phyloP scores from a whole-genome alignment of 257 asterid genomes.

The Jaltomata sinuosa region DNA sequence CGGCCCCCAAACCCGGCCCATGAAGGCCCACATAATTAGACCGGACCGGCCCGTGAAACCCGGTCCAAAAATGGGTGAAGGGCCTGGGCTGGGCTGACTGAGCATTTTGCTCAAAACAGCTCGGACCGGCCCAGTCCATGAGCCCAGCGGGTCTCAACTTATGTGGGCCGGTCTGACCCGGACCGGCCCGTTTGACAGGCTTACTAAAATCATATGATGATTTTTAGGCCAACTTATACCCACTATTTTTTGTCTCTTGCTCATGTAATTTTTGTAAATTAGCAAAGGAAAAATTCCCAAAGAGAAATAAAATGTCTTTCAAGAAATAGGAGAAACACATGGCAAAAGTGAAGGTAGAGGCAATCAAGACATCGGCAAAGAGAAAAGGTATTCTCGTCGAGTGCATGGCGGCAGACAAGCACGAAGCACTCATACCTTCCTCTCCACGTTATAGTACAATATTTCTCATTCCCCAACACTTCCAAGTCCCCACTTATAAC shows the following conservation, averaged over 20 bases:
- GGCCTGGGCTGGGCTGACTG: too few relatives aligned
- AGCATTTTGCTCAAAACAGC: too few relatives aligned
- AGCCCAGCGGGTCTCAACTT: too few relatives aligned
- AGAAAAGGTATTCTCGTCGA: conserved; percentile 28
- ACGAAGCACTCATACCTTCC: conserved; percentile 68
- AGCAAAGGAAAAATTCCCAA: background rate
- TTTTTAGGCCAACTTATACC: background rate
- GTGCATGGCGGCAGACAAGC: conserved; percentile 76
- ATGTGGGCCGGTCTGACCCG: too few relatives aligned
- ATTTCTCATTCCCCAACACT: conserved; percentile 25
- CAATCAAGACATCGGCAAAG: background rate
- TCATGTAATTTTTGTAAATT: background rate
- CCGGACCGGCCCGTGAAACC: too few relatives aligned
- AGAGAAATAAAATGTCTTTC: background rate
- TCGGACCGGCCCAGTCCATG: too few relatives aligned
- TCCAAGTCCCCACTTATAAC: background rate
- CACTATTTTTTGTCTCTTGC: background rate
- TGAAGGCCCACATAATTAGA: too few relatives aligned
- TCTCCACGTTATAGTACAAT: conserved; percentile 35
- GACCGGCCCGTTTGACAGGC: too few relatives aligned
- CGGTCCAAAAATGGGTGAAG: too few relatives aligned
- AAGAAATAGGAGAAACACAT: background rate
- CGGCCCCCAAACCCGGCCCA: too few relatives aligned
- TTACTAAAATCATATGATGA: too few relatives aligned
- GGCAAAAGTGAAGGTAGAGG: background rate